Conservation (phyloP, 164 flowering plant genomes). For the Tetrastigma voinierianum region DNA sequence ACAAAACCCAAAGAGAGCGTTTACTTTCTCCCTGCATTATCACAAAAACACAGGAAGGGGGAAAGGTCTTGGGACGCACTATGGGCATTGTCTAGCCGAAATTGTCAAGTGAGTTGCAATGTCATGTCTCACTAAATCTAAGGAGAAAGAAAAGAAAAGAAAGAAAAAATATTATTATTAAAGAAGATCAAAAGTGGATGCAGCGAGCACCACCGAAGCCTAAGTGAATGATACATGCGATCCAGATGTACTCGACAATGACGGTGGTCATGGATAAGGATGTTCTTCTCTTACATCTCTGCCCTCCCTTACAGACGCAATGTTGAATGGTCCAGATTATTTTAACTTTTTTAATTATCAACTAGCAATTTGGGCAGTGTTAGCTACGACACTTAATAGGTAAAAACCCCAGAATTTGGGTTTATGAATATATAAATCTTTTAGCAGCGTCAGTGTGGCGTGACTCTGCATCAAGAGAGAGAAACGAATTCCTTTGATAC, state of each 20-base stretch:
- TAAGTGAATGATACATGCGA: background rate
- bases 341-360: conserved; percentile 1
- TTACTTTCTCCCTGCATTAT: conserved; percentile 29
- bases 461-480: too few relatives aligned
- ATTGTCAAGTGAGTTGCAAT: too few relatives aligned
- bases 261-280: conserved; percentile 10
- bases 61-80: conserved; percentile 9
- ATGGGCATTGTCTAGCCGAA: too few relatives aligned
- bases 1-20: conserved; percentile 2
- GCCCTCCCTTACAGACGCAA: background rate
- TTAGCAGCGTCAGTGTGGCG: too few relatives aligned
- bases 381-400: too few relatives aligned
- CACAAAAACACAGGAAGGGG: conserved; percentile 12
- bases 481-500: too few relatives aligned
- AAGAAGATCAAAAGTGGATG: conserved; percentile 8
- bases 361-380: too few relatives aligned
- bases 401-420: too few relatives aligned
- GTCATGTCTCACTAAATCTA: background rate
- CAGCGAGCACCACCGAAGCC: conserved; percentile 19
- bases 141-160: background rate
- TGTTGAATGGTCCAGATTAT: conserved; percentile 1
- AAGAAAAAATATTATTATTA: too few relatives aligned
- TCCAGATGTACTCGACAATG: conserved; percentile 9
- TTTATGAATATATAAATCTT: too few relatives aligned
- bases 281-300: background rate